These are phyloP conservation scores for Tetrahymena malaccensis DNA, from an alignment of 73 alveolate genomes.

Conservation along the genomic window DNA sequence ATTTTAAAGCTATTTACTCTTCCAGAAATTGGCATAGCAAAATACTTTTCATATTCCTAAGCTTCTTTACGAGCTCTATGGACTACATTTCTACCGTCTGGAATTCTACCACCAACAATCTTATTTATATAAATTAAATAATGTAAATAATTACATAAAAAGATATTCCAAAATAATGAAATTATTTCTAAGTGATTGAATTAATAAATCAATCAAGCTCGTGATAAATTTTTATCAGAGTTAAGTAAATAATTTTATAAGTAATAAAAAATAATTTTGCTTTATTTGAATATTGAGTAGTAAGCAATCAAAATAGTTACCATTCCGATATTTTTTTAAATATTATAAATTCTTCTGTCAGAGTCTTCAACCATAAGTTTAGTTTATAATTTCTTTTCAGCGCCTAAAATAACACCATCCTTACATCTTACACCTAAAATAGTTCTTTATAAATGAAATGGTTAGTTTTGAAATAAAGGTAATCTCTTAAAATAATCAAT, in stretches of 20 bases:
- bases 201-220: too few relatives aligned
- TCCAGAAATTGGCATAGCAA: slow-evolving; percentile 72
- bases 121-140: neutral
- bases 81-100: slow-evolving; percentile 85
- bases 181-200: too few relatives aligned
- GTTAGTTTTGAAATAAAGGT: neutral
- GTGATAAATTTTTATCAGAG: too few relatives aligned
- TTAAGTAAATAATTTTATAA: too few relatives aligned
- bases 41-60: slow-evolving; percentile 57
- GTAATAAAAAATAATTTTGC: neutral
- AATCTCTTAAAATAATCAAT: neutral
- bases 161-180: too few relatives aligned
- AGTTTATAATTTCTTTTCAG: slow-evolving; percentile 73
- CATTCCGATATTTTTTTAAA: slow-evolving; percentile 56
- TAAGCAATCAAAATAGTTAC: slow-evolving; percentile 5
- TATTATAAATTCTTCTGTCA: slow-evolving; percentile 74
- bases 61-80: slow-evolving; percentile 85
- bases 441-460: slow-evolving; percentile 46
- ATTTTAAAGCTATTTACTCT: slow-evolving; percentile 3
- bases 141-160: too few relatives aligned
- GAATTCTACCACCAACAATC: slow-evolving; percentile 70
- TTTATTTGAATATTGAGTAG: neutral
- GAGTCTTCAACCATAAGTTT: slow-evolving; percentile 79
- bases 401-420: slow-evolving; percentile 85
- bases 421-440: slow-evolving; percentile 77